Evolutionary conservation across 1,284 basidiomycete genomes (phyloP).

Genomic region (Chondrostereum purpureum): DNA sequence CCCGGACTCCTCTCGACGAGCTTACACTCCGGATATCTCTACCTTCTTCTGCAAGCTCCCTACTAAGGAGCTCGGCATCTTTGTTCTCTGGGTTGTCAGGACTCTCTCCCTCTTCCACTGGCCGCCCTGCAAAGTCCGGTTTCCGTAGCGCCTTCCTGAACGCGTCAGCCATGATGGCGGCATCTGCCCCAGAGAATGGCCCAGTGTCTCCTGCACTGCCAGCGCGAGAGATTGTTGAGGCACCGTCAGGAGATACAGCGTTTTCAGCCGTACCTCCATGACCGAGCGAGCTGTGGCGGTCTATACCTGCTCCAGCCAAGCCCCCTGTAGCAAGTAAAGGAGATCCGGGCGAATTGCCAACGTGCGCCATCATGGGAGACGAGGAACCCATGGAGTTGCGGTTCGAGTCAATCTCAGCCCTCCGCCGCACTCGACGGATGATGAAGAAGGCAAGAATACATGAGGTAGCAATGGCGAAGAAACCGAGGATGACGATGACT

Average conservation of each 20-base stretch:
- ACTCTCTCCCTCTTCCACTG: constrained; percentile 63
- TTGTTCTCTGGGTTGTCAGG: constrained; percentile 36
- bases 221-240: constrained; percentile 58
- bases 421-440: constrained; percentile 56
- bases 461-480: constrained; percentile 66
- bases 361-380: constrained; percentile 73
- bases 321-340: constrained; percentile 38
- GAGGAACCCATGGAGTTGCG: constrained; percentile 71
- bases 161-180: constrained; percentile 83
- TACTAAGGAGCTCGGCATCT: constrained; percentile 46
- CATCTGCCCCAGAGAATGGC: constrained; percentile 74
- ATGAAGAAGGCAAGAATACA: constrained; percentile 66
- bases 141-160: constrained; percentile 79
- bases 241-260: constrained; percentile 53
- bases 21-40: constrained; percentile 74
- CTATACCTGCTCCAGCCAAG: constrained; percentile 25
- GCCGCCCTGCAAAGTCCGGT: constrained; percentile 66
- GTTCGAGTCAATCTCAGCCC: constrained; percentile 42
- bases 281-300: constrained; percentile 21
- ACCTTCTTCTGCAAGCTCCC: constrained; percentile 76
- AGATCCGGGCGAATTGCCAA: constrained; percentile 39
- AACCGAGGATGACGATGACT: constrained; percentile 75
- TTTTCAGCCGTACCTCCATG: constrained; percentile 26
- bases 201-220: constrained; percentile 52
- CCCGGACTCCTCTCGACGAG: constrained; percentile 67